Base-by-base conservation (phyloP, 2,329 filamentous ascomycete genomes). In the Clarireedia hainanense region DNA sequence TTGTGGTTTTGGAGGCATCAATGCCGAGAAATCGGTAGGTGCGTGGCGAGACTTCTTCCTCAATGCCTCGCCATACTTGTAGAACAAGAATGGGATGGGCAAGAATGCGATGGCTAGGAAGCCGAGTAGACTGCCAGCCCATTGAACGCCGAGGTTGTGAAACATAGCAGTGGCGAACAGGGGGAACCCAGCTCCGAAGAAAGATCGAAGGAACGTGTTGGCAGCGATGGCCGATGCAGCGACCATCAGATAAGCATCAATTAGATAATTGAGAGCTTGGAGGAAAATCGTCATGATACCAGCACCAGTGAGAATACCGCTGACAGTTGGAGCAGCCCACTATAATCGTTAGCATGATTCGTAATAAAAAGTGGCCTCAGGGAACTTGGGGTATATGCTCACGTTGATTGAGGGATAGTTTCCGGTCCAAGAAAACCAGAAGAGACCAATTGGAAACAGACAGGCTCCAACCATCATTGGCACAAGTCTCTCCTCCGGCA, bases 231-330 rank as follows among this genome's bases (percentile, higher is more conserved):
- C 57, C 12, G 57, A 60, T 0, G 61, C 61, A 10, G 58, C 61
- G 6, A 62, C 20, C 66, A 58, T 57, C 4, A 60, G 36, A 51
- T 60, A 62, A 4, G 60, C 53, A 51, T 64, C 61, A 15, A 63
- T 55, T 5, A 64, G 48, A 45, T 60, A 61, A 17, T 61, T 61
- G 2, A 64, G 42, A 4, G 57, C 53, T 46, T 59, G 53, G 20
- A 83, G 74, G 62, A 85, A 85, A 4, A 85, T 71, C 55, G 76
- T 80, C 4, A 84, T 67, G 59, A 83, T 83, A 1, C 80, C 80
- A 72, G 76, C 80, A 0, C 78, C 78, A 63, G 84, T 84, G 0
- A 76, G 70, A 4, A 82, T 69, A 14, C 80, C 77, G 14, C 49
- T 52, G n/a, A 62, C 34, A 1, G 59, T 62, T 39, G 60, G 61